These are phyloP conservation scores for Albophoma yamanashiensis DNA, from an alignment of 2,329 filamentous ascomycete genomes.

Conservation along the genomic window DNA sequence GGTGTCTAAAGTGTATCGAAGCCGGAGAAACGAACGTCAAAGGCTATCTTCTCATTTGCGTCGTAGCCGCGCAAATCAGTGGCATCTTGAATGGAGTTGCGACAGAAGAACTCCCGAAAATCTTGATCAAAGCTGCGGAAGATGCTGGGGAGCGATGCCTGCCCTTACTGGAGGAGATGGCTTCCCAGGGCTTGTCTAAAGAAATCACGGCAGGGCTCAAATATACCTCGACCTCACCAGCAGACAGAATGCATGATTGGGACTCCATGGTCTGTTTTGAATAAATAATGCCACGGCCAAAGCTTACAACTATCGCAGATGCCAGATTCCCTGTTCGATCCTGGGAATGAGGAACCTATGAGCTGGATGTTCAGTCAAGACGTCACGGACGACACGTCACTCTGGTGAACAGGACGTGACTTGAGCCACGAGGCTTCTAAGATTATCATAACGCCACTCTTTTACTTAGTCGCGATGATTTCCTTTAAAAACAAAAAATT, in stretches of 20 bases:
- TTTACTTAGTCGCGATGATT: too few species aligned
- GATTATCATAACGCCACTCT: too few species aligned
- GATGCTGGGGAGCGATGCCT: constrained; percentile 21
- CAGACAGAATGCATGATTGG: constrained; percentile 8
- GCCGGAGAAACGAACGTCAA: constrained; percentile 46
- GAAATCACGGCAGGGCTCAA: not conserved
- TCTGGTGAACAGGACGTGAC: too few species aligned
- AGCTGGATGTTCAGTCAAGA: not conserved
- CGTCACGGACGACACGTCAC: too few species aligned
- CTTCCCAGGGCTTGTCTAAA: too few species aligned
- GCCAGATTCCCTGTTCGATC: not conserved
- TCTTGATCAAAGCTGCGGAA: constrained; percentile 26
- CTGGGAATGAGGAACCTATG: not conserved
- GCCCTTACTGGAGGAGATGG: constrained; percentile 18
- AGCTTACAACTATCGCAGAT: not conserved
- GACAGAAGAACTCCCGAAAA: constrained; percentile 10
- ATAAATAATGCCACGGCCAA: too few species aligned
- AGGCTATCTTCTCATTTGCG: constrained; percentile 29
- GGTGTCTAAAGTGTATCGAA: constrained; percentile 27
- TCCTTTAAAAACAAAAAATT: too few species aligned
- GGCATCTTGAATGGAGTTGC: constrained; percentile 17
- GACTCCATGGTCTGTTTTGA: constrained; percentile 12
- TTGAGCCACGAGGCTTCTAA: too few species aligned
- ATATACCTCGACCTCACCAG: not conserved
- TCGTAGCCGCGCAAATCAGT: constrained; percentile 26